Base-by-base conservation (phyloP, 1,284 basidiomycete genomes). In the Megacollybia platyphylla region DNA sequence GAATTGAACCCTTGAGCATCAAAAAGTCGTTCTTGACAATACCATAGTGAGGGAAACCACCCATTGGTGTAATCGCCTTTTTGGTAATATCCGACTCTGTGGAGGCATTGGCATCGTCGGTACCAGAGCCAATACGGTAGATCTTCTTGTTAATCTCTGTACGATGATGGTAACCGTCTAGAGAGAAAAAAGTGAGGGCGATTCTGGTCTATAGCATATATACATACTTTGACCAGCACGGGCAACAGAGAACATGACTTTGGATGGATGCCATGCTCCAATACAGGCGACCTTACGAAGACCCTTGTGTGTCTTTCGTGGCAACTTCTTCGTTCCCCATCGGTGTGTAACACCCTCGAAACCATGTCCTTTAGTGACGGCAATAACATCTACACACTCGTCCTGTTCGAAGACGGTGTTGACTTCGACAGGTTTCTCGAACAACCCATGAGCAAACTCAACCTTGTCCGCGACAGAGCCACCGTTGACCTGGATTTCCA, bases 401-500 rank as follows among this genome's bases (percentile, higher is more conserved):
- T 98, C 87, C 74, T 93, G 84, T 72, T 96, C 92, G 63, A 99
- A 98, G 54, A 99, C 72, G 37, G 77, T 74, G 49, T 63, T 61
- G 56, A 97, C 78, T 58, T 91, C 87, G 54, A 98, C 71, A 43
- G 90, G 86, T 79, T 98, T 97, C 75, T 99, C 96, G 58, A 99
- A 98, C 64, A 97, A 73, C 43, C 80, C 82, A 57, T 93, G 85
- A 52, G 93, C 89, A 58, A 86, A 98, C 63, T 93, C 88, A 63
- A 98, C 93, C 78, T 99, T 99, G 77, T 98, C 94, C 38, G 91
- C 77, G 52, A 97, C 65, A 36, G 87, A 88, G 50, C 96, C 96
- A 68, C 96, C 96, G 72, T 99, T 98, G 61, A 99, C 82, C 71
- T 99, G 94, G 64, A 99, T 94, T 76, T 99, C 96, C 93, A 97